A percentile compares a stretch with the other conserved stretches of the same genome.
These are phyloP conservation scores for Capsicum pubescens DNA, from an alignment of 257 asterid genomes.

Conservation along the genomic window DNA sequence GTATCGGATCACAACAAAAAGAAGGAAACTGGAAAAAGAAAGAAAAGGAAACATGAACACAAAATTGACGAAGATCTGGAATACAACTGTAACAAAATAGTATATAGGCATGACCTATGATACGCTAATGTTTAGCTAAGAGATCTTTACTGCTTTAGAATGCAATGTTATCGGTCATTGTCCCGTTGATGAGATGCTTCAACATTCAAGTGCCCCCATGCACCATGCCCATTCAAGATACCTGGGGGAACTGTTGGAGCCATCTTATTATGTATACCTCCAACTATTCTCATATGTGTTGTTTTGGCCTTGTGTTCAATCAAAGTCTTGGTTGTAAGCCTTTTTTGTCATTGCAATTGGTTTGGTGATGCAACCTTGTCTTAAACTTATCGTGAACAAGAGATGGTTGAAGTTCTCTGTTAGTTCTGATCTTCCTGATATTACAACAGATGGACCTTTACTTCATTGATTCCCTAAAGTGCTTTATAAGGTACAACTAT, in stretches of 20 bases:
- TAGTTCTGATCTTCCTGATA: slow-evolving; percentile 27
- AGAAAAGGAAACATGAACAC: background rate
- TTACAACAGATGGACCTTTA: slow-evolving; percentile 1
- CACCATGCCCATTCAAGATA: slow-evolving; percentile 22
- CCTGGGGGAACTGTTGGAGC: slow-evolving; percentile 28
- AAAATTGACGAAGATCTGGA: too few species aligned
- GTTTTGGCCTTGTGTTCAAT: slow-evolving; percentile 24
- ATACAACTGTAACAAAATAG: too few species aligned
- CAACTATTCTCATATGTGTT: slow-evolving; percentile 22
- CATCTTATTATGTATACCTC: slow-evolving; percentile 25
- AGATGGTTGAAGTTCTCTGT: slow-evolving; percentile 26
- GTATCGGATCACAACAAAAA: background rate
- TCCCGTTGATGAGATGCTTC: slow-evolving; percentile 26
- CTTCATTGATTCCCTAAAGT: slow-evolving; percentile 8
- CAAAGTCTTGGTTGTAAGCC: slow-evolving; percentile 25
- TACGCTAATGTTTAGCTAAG: background rate
- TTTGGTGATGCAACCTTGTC: slow-evolving; percentile 30
- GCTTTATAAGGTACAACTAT: slow-evolving; percentile 21
- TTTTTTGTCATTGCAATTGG: slow-evolving; percentile 17
- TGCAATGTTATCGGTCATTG: slow-evolving; percentile 9
- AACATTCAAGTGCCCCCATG: slow-evolving; percentile 36
- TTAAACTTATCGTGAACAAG: slow-evolving; percentile 22
- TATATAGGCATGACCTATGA: slow-evolving; percentile 9
- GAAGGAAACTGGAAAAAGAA: background rate
- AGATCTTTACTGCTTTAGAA: background rate